Evolutionary conservation across 306 rosid species (phyloP).

Genomic region (Pyrus betulifolia): DNA sequence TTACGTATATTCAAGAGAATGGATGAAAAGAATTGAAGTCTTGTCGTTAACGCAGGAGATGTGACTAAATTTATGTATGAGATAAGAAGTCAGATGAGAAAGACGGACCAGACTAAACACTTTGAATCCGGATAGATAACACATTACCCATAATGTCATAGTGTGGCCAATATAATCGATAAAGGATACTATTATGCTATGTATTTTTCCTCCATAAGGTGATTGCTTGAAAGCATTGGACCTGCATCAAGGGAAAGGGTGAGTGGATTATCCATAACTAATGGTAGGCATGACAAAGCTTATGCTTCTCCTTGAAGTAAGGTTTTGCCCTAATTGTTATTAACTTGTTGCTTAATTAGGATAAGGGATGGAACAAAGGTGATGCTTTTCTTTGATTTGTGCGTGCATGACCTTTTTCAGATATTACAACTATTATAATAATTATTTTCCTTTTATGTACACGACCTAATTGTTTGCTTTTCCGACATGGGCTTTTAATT

Average conservation of each 20-base stretch:
- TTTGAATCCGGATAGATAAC: not conserved
- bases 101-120: not conserved
- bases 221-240: not conserved
- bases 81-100: not conserved
- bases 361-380: not conserved
- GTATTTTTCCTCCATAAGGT: not conserved
- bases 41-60: too few species aligned
- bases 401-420: not conserved
- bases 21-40: too few species aligned
- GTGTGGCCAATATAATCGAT: not conserved
- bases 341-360: not conserved
- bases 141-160: not conserved
- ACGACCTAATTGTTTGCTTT: not conserved
- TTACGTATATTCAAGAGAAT: too few species aligned
- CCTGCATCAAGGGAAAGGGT: not conserved
- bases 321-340: not conserved
- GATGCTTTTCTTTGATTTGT: not conserved
- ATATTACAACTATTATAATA: not conserved
- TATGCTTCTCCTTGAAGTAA: not conserved
- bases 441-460: not conserved
- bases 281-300: not conserved
- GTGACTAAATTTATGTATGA: not conserved
- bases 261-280: not conserved
- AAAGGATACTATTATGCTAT: not conserved
- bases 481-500: not conserved